Base-by-base conservation (phyloP, 2,329 filamentous ascomycete genomes). In the Monosporascus sp. region DNA sequence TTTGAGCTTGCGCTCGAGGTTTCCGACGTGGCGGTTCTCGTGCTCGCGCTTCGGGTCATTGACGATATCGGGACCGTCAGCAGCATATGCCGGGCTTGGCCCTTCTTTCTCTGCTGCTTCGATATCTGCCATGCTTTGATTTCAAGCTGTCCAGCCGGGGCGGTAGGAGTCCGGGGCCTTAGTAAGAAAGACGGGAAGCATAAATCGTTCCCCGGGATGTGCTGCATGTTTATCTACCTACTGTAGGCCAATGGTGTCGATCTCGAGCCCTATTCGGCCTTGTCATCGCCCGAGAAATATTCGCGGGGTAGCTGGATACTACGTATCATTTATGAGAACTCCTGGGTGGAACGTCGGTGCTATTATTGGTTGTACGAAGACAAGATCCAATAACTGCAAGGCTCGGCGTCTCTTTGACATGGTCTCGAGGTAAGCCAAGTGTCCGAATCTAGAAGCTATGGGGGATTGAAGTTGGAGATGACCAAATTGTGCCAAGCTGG, bases 1-100 rank as follows among this genome's bases (percentile, higher is more conserved):
- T 52, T 74, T 74, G 56, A 74, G 68, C 48, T 58, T 64, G 5
- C 71, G 67, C 1, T 73, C 65, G 14, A 73, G 68, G 1, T 65
- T 70, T 28, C 71, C 71, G 18, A 70, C 51, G 41, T 72, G 59
- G 24, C 63, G 65, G 17, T 49, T 58, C 37, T 68, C 68, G 15
- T 66, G 59, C 58, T 63, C 59, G 2, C 48, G 50, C 55, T 65
- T 64, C 7, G 57, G 18, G 22, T 60, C 61, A 14, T 51, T 51
- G 18, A 59, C 49, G 7, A 48, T 18, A 24, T 66, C 63, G 44
- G 56, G 58, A 14, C 53, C 58, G 8, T 59, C 51, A 8, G 51
- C 37, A 14, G 52, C 22, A 20, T 56, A 55, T 37, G 54, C 24
- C 35, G 55, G 58, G 18, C 51, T 53, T 37, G 55, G 53, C 4